Evolutionary conservation across 176 grass and related monocot genomes (phyloP).

Genomic region (Carex littledalei): DNA sequence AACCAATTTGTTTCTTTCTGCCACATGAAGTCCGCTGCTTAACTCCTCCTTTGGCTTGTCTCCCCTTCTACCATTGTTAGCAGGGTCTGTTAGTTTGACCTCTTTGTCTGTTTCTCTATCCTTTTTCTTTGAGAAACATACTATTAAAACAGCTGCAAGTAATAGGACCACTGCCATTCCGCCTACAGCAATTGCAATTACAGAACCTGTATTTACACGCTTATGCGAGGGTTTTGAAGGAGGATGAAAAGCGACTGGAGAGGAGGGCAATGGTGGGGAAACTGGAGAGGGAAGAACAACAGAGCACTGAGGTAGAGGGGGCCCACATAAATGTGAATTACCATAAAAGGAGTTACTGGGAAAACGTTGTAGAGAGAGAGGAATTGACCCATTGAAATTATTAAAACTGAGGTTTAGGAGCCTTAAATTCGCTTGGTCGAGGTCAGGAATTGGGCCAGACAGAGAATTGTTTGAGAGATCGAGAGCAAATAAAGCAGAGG

Average conservation of each 20-base stretch:
- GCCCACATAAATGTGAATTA: slow-evolving; percentile 69
- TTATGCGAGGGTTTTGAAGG: slow-evolving; percentile 34
- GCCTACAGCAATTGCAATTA: slow-evolving; percentile 56
- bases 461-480: slow-evolving; percentile 93
- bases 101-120: slow-evolving; percentile 31
- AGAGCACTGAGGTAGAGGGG: slow-evolving; percentile 65
- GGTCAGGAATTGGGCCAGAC: slow-evolving; percentile 71
- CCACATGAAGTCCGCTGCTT: slow-evolving; percentile 80
- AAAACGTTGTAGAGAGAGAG: slow-evolving; percentile 65
- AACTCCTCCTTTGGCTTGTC: slow-evolving; percentile 73
- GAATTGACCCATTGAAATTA: slow-evolving; percentile 67
- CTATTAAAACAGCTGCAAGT: slow-evolving; percentile 36
- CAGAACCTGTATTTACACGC: slow-evolving; percentile 46
- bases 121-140: slow-evolving; percentile 76
- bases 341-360: slow-evolving; percentile 61
- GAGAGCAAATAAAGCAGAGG: slow-evolving; percentile 46
- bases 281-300: slow-evolving; percentile 36
- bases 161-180: slow-evolving; percentile 60
- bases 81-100: slow-evolving; percentile 31
- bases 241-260: slow-evolving; percentile 23
- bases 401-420: slow-evolving; percentile 80
- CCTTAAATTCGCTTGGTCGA: slow-evolving; percentile 54
- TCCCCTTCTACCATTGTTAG: slow-evolving; percentile 24
- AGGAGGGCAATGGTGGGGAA: slow-evolving; percentile 27
- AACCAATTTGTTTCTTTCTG: slow-evolving; percentile 82